A percentile compares a stretch with the other conserved stretches of the same genome.
These are phyloP conservation scores for Prunus salicina DNA, from an alignment of 306 rosid species.

Conservation along the genomic window DNA sequence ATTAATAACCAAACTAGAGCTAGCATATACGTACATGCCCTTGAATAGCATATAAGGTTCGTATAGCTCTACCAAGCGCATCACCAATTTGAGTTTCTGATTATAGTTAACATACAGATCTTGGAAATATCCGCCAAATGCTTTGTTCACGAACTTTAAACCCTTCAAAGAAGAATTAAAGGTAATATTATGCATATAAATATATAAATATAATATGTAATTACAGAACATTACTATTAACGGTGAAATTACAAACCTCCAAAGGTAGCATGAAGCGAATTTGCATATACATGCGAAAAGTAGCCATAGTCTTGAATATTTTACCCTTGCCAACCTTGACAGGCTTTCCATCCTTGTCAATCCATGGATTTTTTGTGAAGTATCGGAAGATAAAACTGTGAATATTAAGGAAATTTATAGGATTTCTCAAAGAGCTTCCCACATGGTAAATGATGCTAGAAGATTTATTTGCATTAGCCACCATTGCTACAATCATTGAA, in stretches of 20 bases:
- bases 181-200: neutral
- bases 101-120: too few species aligned
- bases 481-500: neutral
- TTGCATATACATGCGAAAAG: conserved; percentile 4
- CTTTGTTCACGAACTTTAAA: too few species aligned
- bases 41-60: too few species aligned
- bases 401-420: too few species aligned
- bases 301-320: neutral
- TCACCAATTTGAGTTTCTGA: too few species aligned
- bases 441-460: neutral
- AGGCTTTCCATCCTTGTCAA: neutral
- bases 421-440: too few species aligned
- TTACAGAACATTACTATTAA: neutral
- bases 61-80: too few species aligned
- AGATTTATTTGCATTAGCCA: neutral
- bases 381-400: neutral
- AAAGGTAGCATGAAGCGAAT: conserved; percentile 19
- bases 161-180: too few species aligned
- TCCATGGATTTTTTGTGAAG: neutral
- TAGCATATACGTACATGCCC: too few species aligned
- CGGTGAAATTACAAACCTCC: conserved; percentile 11
- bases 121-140: too few species aligned
- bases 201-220: neutral
- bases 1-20: too few species aligned
- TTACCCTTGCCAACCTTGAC: neutral